Evolutionary conservation across 2,329 filamentous ascomycete genomes (phyloP).

Genomic region (Zasmidium citrigriseum): DNA sequence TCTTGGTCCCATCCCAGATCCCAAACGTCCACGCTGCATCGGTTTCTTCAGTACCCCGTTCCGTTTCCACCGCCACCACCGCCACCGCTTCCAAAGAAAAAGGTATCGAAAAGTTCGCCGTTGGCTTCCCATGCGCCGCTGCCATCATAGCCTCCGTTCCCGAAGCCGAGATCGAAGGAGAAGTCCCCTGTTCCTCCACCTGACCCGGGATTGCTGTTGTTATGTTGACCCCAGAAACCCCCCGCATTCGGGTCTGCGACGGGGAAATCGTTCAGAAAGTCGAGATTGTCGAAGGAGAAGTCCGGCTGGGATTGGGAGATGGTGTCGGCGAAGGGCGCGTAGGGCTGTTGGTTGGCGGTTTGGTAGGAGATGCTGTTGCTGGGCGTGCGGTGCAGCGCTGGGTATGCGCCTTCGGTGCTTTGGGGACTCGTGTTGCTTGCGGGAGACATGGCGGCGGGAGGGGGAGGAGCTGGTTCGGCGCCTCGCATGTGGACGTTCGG

Average conservation of each 20-base stretch:
- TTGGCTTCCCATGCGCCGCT: conserved; percentile 57
- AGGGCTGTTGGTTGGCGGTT: conserved; percentile 30
- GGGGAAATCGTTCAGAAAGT: conserved; percentile 56
- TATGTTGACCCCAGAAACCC: conserved; percentile 16
- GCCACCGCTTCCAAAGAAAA: conserved; percentile 64
- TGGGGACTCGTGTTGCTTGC: conserved; percentile 21
- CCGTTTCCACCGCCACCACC: conserved; percentile 47
- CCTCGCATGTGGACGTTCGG: conserved; percentile 9
- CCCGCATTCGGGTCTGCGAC: conserved; percentile 43
- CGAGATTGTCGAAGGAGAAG: conserved; percentile 48
- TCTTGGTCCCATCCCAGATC: too few relatives aligned
- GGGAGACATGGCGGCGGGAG: conserved; percentile 18
- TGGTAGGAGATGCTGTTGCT: conserved; percentile 32
- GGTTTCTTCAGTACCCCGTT: conserved; percentile 10
- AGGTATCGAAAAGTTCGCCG: conserved; percentile 64
- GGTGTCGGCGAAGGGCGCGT: conserved; percentile 20
- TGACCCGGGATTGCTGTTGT: conserved; percentile 3
- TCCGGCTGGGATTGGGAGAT: conserved; percentile 21
- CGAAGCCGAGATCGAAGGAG: conserved; percentile 57
- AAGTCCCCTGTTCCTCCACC: background rate
- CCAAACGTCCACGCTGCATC: too few relatives aligned
- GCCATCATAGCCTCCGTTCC: conserved; percentile 29
- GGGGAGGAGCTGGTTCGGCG: conserved; percentile 26
- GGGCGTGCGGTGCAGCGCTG: conserved; percentile 5
- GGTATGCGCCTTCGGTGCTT: conserved; percentile 15